These are phyloP conservation scores for Venturia carpophila DNA, from an alignment of 2,329 filamentous ascomycete genomes.

Conservation along the genomic window DNA sequence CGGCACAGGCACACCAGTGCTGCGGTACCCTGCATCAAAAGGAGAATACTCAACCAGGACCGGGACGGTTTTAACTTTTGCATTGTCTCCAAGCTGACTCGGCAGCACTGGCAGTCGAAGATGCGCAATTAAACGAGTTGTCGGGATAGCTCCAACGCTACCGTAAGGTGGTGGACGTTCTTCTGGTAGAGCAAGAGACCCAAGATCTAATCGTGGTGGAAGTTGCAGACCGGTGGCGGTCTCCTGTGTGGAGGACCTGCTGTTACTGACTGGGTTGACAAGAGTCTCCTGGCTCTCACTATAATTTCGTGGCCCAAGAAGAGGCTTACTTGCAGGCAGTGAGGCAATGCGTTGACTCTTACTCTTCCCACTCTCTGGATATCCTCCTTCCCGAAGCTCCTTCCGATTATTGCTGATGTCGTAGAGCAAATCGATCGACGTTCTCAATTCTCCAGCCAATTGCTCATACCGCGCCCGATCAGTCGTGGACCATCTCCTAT, in stretches of 20 bases:
- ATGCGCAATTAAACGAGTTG: conserved; percentile 40
- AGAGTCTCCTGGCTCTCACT: conserved; percentile 34
- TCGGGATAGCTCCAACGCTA: conserved; percentile 37
- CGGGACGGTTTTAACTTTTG: conserved; percentile 34
- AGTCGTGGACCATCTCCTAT: conserved; percentile 49
- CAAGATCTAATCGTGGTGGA: conserved; percentile 32
- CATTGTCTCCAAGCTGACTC: not conserved
- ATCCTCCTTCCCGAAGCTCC: conserved; percentile 32
- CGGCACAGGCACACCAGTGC: conserved; percentile 40
- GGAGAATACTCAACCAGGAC: conserved; percentile 63
- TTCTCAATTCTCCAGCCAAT: conserved; percentile 64
- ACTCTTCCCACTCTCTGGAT: conserved; percentile 23
- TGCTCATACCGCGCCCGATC: conserved; percentile 69
- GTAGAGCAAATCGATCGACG: conserved; percentile 71
- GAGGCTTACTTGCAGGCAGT: not conserved
- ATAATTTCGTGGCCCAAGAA: conserved; percentile 11
- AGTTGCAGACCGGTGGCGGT: conserved; percentile 18
- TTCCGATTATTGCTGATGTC: conserved; percentile 62
- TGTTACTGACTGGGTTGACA: conserved; percentile 30
- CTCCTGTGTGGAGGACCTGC: conserved; percentile 25
- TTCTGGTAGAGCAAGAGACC: conserved; percentile 37
- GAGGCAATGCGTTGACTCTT: conserved; percentile 4
- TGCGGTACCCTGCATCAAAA: conserved; percentile 41
- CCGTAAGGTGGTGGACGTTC: conserved; percentile 44
- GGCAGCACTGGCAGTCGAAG: conserved; percentile 24